Conservation (phyloP, 352 stramenopile genomes). For the Stephanocyclus meneghinianus region DNA sequence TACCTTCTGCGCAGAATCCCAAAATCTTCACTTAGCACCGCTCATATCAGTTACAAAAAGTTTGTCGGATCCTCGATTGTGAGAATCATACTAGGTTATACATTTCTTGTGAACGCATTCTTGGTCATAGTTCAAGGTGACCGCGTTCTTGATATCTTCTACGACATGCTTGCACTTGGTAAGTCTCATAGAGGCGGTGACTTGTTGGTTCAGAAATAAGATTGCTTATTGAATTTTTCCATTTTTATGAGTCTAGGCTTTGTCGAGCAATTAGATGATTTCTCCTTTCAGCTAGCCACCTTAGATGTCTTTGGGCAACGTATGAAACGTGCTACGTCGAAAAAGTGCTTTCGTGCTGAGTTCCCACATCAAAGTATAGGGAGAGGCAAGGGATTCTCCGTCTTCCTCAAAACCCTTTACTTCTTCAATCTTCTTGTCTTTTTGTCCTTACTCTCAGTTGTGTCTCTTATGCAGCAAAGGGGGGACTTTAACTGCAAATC, state of each 20-base stretch:
- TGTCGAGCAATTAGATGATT: slow-evolving; percentile 12
- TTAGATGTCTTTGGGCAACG: slow-evolving; percentile 11
- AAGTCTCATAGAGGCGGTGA: too few species aligned
- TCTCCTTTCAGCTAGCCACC: slow-evolving; percentile 17
- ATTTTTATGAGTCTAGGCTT: neutral
- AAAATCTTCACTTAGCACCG: neutral
- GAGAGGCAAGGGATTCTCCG: neutral
- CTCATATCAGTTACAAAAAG: slow-evolving; percentile 11
- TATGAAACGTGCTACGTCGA: slow-evolving; percentile 10
- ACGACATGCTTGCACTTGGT: slow-evolving; percentile 5
- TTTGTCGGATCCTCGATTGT: slow-evolving; percentile 17
- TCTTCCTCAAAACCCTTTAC: slow-evolving; percentile 25
- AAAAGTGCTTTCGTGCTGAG: slow-evolving; percentile 15
- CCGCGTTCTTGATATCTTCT: slow-evolving; percentile 17
- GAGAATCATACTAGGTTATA: slow-evolving; percentile 23
- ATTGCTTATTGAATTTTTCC: too few species aligned
- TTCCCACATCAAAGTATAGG: slow-evolving; percentile 9
- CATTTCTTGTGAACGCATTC: slow-evolving; percentile 12
- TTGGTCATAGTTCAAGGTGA: neutral
- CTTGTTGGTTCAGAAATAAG: too few species aligned
- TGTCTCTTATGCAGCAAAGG: slow-evolving; percentile 8
- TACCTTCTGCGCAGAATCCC: slow-evolving; percentile 32
- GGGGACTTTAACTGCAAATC: slow-evolving; percentile 14
- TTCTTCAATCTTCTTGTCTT: slow-evolving; percentile 19
- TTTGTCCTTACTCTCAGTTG: slow-evolving; percentile 10